These are phyloP conservation scores for Globisporangium megalacanthum DNA, from an alignment of 352 stramenopile genomes.

Conservation along the genomic window DNA sequence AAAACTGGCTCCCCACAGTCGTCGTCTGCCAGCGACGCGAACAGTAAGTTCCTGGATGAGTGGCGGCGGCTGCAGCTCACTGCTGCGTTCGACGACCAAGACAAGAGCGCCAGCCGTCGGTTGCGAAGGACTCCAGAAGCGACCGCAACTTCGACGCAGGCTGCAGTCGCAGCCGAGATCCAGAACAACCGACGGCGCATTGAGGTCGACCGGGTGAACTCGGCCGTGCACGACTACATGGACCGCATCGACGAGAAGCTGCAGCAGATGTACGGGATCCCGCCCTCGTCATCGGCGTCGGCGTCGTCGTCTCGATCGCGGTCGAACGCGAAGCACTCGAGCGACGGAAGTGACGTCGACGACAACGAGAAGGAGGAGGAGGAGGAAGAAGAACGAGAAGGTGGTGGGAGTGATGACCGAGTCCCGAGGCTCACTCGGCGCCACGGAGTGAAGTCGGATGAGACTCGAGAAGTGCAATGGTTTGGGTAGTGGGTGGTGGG, in stretches of 20 bases:
- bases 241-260: conserved; percentile 78
- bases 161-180: conserved; percentile 6
- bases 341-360: not conserved
- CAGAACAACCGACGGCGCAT: conserved; percentile 24
- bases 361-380: not conserved
- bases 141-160: conserved; percentile 1
- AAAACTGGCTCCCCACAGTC: not conserved
- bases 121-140: not conserved
- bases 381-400: not conserved
- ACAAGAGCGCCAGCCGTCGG: not conserved
- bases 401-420: not conserved
- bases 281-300: conserved; percentile 28
- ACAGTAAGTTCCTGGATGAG: conserved; percentile 13
- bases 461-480: conserved; percentile 7
- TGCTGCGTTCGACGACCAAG: conserved; percentile 6
- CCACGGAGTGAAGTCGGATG: conserved; percentile 3
- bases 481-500: conserved; percentile 2
- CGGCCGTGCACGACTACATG: conserved; percentile 74
- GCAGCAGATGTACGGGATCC: conserved; percentile 74
- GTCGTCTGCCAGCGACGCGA: not conserved
- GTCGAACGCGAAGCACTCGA: not conserved
- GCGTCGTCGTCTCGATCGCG: conserved; percentile 4
- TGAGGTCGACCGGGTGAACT: conserved; percentile 71
- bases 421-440: not conserved
- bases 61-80: conserved; percentile 11